Percentiles rank a stretch among this genome's conserved stretches.
Evolutionary conservation across 108 stramenopile species (phyloP).

Genomic region (Nitzschia sp.): DNA sequence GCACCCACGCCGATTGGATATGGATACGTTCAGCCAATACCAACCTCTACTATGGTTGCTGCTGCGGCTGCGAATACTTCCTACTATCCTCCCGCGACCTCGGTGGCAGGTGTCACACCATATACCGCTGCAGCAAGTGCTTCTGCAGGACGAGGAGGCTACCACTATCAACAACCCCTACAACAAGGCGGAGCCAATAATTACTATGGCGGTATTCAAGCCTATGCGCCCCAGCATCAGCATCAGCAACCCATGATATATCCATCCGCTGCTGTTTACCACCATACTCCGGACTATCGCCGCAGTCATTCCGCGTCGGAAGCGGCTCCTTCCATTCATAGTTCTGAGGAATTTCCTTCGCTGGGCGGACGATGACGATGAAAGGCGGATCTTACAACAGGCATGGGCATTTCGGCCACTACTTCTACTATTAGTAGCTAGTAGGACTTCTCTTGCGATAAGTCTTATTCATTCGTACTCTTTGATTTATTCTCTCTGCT

Average conservation of each 20-base stretch:
- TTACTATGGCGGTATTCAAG: no score
- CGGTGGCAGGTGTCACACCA: neutral
- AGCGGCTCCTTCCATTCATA: no score
- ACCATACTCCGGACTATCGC: neutral
- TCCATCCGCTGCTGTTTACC: neutral
- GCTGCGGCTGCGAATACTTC: neutral
- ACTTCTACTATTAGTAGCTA: no score
- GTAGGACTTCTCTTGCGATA: no score
- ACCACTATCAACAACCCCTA: neutral
- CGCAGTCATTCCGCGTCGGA: neutral
- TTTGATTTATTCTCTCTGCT: no score
- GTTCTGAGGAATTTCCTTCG: no score
- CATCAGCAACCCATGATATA: neutral
- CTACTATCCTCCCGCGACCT: neutral
- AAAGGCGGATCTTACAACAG: no score
- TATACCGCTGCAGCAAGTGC: neutral
- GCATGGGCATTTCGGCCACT: no score
- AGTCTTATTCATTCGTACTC: no score
- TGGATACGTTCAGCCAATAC: neutral
- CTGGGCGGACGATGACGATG: no score
- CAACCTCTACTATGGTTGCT: neutral
- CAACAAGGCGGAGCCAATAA: neutral
- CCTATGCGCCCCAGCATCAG: conserved; percentile 6
- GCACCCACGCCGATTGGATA: neutral
- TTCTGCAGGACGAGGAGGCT: neutral